Base-by-base conservation (phyloP, 495 filamentous ascomycete genomes). In the Penicillium manginii region DNA sequence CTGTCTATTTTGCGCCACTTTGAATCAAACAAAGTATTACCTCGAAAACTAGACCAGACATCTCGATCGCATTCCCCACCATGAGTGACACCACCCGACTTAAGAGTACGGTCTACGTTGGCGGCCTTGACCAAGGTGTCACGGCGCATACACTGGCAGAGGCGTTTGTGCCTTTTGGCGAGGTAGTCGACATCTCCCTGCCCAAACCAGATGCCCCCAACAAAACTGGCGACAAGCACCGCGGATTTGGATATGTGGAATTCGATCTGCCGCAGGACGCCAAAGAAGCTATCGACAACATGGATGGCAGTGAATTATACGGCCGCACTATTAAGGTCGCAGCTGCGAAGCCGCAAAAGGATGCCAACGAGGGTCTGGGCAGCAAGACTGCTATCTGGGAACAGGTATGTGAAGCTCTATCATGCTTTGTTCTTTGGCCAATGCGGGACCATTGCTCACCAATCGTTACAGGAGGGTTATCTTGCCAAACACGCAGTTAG, bases 311-410 rank as follows among this genome's bases (percentile, higher is more conserved):
- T 58, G 92, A 97, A 78, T 81, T 99, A n/a, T 97, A 91, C 69
- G 96, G 93, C 2, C 83, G 90, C 31, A 89, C 94, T 3, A 88
- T 99, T 73, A 96, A 90, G 71, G 94, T 98, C 17, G 91, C 91
- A 14, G 82, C 86, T 35, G 94, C 96, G 26, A 99, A 97, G 74
- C 86, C 92, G 23, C 92, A 93, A 60, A 97, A 96, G 81, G 91
- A 93, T 50, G 83, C 82, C 49, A 90, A 89, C 52, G 90, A 93
- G 65, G 90, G 92, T 14, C 69, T 99, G 11, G 93, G 93, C 31
- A 91, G 89, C 76, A 96, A 91, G 78, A 96, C 89, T n/a, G 96
- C 94, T 9, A 83, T 99, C 57, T 99, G 94, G 94, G 91, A 97
- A 74, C 94, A 97, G 87, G 93, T 97, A 78, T 47, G 85, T 59